Conservation (phyloP, 768 basidiomycete species). For the Pleurotus ostreatus region DNA sequence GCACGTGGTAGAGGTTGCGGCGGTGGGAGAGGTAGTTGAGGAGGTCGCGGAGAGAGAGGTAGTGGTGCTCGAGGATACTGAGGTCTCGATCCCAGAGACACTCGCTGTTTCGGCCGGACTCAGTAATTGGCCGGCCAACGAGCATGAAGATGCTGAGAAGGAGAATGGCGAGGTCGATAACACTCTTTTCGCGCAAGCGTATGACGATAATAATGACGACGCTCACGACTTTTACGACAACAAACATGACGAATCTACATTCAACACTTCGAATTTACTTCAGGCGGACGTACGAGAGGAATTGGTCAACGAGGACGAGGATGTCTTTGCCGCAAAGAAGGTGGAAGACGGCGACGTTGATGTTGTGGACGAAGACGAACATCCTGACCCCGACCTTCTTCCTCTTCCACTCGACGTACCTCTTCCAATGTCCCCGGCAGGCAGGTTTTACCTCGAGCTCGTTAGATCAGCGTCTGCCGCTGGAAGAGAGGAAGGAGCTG, state of each 20-base stretch:
- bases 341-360: too few species aligned
- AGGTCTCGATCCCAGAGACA: background rate
- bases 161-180: background rate
- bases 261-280: background rate
- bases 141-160: background rate
- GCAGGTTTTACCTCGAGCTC: slow-evolving; percentile 10
- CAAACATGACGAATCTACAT: background rate
- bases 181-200: background rate
- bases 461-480: background rate
- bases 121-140: background rate
- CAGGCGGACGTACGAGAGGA: background rate
- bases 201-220: slow-evolving; percentile 9
- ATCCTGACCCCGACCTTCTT: slow-evolving; percentile 39
- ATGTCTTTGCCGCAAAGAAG: too few species aligned
- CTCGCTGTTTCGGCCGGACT: background rate
- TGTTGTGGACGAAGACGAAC: background rate
- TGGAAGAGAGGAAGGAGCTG: background rate
- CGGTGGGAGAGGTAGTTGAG: background rate
- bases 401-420: slow-evolving; percentile 27
- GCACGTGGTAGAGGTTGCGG: background rate
- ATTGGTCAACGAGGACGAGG: too few species aligned
- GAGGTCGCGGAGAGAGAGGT: background rate
- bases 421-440: slow-evolving; percentile 13
- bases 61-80: background rate
- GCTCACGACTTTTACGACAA: slow-evolving; percentile 12